These are phyloP conservation scores for Castanea sativa DNA, from an alignment of 306 rosid species.

Conservation along the genomic window DNA sequence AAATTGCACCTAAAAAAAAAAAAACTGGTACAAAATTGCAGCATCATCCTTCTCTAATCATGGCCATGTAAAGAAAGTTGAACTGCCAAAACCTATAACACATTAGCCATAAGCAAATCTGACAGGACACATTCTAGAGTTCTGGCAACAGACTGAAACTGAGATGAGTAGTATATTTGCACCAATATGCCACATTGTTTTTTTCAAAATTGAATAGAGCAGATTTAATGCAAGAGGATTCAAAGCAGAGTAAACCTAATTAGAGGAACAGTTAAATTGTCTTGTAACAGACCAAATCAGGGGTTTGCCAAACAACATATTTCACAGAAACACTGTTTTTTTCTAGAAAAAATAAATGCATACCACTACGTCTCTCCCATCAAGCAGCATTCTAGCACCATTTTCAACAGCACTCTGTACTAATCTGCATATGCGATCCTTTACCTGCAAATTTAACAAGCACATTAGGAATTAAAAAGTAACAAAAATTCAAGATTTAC, in stretches of 20 bases:
- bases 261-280: neutral
- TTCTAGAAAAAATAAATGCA: neutral
- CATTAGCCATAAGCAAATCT: neutral
- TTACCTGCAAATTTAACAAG: conserved; percentile 40
- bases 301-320: too few relatives aligned
- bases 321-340: too few relatives aligned
- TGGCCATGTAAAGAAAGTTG: neutral
- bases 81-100: neutral
- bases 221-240: neutral
- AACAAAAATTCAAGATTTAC: neutral
- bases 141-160: neutral
- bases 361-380: conserved; percentile 65
- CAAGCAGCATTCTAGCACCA: conserved; percentile 68
- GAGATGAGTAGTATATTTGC: neutral
- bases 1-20: too few relatives aligned
- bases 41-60: neutral
- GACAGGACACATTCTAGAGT: neutral
- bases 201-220: neutral
- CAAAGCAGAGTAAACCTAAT: neutral
- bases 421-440: conserved; percentile 51
- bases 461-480: conserved; percentile 9
- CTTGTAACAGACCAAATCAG: too few relatives aligned
- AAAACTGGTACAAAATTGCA: neutral
- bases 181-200: neutral
- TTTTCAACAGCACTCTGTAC: conserved; percentile 55